These are phyloP conservation scores for Polyplosphaeria fusca DNA, from an alignment of 495 filamentous ascomycete genomes.

Conservation along the genomic window DNA sequence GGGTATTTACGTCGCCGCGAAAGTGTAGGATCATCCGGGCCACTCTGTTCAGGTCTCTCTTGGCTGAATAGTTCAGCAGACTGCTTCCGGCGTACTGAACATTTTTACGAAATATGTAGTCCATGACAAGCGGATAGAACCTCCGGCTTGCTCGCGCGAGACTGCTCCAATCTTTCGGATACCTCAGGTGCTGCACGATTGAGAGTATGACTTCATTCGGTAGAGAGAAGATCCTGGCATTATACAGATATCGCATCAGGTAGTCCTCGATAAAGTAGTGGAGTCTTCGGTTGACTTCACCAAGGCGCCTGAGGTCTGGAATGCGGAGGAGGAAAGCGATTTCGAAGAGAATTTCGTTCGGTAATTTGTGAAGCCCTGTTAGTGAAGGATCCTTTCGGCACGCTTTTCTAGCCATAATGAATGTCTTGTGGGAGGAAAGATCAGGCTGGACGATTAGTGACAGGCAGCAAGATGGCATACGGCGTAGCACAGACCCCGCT, in stretches of 20 bases:
- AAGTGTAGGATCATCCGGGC: constrained; percentile 5
- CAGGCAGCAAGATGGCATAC: too few species aligned
- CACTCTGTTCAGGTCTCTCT: constrained; percentile 1
- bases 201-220: constrained; percentile 12
- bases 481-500: too few species aligned
- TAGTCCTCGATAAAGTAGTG: constrained; percentile 7
- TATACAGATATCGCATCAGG: constrained; percentile 14
- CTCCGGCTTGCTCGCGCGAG: constrained; percentile 11
- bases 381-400: background rate
- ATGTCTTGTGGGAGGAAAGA: too few species aligned
- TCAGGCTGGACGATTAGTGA: too few species aligned
- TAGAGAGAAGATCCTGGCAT: constrained; percentile 1
- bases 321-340: constrained; percentile 7
- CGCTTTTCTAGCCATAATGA: too few species aligned
- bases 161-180: constrained; percentile 3
- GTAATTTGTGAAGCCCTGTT: constrained; percentile 5
- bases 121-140: constrained; percentile 15
- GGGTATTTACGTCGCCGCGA: constrained; percentile 9
- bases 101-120: constrained; percentile 13
- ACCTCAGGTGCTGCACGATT: constrained; percentile 6
- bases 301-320: constrained; percentile 14
- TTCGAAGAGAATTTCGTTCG: constrained; percentile 6
- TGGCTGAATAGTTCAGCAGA: constrained; percentile 9
- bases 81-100: constrained; percentile 7
- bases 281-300: constrained; percentile 4